phyloP scores from a whole-genome alignment of 345 rosid genomes.

The Populus simonii region DNA sequence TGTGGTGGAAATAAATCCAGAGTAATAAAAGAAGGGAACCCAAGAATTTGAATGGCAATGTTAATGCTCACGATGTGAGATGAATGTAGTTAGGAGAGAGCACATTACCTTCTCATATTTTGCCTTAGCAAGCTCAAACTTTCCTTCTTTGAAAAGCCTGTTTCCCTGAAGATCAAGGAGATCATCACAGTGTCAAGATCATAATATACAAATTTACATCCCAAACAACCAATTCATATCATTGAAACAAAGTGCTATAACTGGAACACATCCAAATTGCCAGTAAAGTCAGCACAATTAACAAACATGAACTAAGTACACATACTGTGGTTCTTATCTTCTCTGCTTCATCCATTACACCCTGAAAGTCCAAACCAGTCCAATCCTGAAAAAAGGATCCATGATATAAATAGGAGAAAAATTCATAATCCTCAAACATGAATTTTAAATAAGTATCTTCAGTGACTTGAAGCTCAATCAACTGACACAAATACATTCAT shows the following conservation, averaged over 20 bases:
- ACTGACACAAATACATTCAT: not conserved
- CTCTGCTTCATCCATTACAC: conserved; percentile 91
- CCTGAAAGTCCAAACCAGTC: conserved; percentile 88
- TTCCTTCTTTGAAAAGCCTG: conserved; percentile 91
- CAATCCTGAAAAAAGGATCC: conserved; percentile 64
- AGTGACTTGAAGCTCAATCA: not conserved
- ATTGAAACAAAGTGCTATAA: not conserved
- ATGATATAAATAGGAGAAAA: not conserved
- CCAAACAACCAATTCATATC: conserved; percentile 2
- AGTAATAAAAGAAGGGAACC: too few relatives aligned
- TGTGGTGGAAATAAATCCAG: too few relatives aligned
- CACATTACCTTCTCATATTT: conserved; percentile 87
- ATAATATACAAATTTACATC: not conserved
- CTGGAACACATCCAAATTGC: not conserved
- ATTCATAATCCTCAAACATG: not conserved
- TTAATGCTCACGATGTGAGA: not conserved
- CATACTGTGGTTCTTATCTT: conserved; percentile 81
- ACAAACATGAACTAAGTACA: not conserved
- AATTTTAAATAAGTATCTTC: not conserved
- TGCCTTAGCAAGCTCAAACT: conserved; percentile 87
- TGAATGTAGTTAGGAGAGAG: not conserved
- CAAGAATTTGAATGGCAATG: not conserved
- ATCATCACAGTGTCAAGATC: not conserved
- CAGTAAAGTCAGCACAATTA: too few relatives aligned
- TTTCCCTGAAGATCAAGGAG: conserved; percentile 58